Base-by-base conservation (phyloP, 176 grass and related monocot genomes). In the Raddia guianensis region DNA sequence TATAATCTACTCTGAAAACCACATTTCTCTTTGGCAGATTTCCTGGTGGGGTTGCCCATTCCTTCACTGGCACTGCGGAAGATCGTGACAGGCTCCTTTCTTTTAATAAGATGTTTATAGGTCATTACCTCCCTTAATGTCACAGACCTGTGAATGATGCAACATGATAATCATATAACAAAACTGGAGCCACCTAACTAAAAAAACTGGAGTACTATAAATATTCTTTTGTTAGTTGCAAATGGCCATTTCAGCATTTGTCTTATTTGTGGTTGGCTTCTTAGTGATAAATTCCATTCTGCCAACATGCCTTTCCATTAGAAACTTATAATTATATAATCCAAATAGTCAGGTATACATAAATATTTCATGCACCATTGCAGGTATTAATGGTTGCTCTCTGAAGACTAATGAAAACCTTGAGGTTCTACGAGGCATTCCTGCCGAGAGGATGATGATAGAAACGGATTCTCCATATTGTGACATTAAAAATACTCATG, bases 401-500 rank as follows among this genome's bases (percentile, higher is more conserved):
- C 68, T 98, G 75, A 98, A 95, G 84, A 95, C 90, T 63, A 89
- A 61, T 44, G 90, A 93, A 68, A 95, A 98, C 82, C 86, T 98
- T 33, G 86, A 98, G 59, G 92, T 91, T 85, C 60, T 98, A 66
- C 78, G 53, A 81, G 88, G 78, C 62, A 87, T 95, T 98, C 95
- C 95, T 37, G 71, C 83, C 47, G 90, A 93, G 63, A 94, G 86
- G 69, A 88, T 95, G 84, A 95, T 98, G 95, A 83, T 98, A 89
- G 95, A 98, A 57, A 98, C 95, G 49, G 96, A 98, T 73, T 91
- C 92, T 47, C 96, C 96, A 49, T 98, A 98, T 63, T 98, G 96
- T 89, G 96, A 93, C 20, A 95, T 98, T 67, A 98, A 85, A 88
- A 98, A 85, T 74, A 93, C 88, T 71, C 96, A 98, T 90, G 96